Percentiles rank a stretch among this genome's conserved stretches.
Conservation (phyloP, 2,329 filamentous ascomycete genomes). For the Pyrenophora tritici-repentis region DNA sequence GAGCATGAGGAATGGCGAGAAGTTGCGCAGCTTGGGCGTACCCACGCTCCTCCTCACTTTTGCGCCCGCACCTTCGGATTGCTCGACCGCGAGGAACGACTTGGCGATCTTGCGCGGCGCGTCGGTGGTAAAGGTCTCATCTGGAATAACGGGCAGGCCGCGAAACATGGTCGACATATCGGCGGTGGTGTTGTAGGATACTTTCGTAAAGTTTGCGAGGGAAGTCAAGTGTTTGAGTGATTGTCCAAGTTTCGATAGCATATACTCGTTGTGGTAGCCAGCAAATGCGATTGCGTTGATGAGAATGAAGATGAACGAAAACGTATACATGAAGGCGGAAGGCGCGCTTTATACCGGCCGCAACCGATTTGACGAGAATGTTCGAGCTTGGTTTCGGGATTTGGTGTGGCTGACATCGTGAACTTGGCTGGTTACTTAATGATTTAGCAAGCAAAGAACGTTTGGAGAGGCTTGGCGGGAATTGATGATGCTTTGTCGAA, state of each 20-base stretch:
- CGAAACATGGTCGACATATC: slow-evolving; percentile 49
- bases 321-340: slow-evolving; percentile 43
- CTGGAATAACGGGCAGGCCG: slow-evolving; percentile 56
- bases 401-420: slow-evolving; percentile 22
- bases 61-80: slow-evolving; percentile 86
- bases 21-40: slow-evolving; percentile 79
- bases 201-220: slow-evolving; percentile 21
- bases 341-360: slow-evolving; percentile 42
- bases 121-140: slow-evolving; percentile 45
- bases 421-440: slow-evolving; percentile 33
- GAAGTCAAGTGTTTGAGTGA: slow-evolving; percentile 38
- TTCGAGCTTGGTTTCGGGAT: slow-evolving; percentile 30
- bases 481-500: slow-evolving; percentile 22
- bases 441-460: slow-evolving; percentile 30
- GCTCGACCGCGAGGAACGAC: slow-evolving; percentile 81
- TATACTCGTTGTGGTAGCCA: slow-evolving; percentile 48
- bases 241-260: slow-evolving; percentile 47
- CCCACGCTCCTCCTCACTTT: slow-evolving; percentile 86
- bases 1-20: slow-evolving; percentile 94
- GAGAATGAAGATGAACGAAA: slow-evolving; percentile 50
- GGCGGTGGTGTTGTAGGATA: slow-evolving; percentile 30
- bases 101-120: slow-evolving; percentile 76
- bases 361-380: slow-evolving; percentile 33
- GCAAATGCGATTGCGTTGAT: slow-evolving; percentile 49
- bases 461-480: slow-evolving; percentile 12